phyloP scores from a whole-genome alignment of 768 basidiomycete genomes.

The Xerocomellus amylosporus region DNA sequence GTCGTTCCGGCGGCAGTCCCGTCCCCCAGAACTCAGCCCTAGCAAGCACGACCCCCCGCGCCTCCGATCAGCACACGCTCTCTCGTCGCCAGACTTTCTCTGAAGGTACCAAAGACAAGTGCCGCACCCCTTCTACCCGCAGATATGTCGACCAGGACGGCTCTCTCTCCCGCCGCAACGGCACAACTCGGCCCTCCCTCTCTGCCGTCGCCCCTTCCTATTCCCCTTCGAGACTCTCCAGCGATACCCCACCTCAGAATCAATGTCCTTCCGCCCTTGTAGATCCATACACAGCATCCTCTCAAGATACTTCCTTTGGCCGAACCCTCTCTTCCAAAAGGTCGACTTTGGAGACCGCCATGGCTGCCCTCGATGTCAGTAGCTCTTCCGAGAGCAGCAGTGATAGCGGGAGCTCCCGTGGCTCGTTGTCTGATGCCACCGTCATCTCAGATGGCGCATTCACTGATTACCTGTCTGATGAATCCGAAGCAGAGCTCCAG shows the following conservation, averaged over 20 bases:
- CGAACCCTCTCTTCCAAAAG: constrained; percentile 35
- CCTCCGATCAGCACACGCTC: constrained; percentile 40
- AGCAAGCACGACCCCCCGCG: constrained; percentile 31
- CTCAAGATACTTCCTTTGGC: constrained; percentile 33
- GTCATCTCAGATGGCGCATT: constrained; percentile 85
- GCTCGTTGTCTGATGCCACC: constrained; percentile 69
- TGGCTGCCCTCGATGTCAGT: constrained; percentile 38
- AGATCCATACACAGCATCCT: constrained; percentile 23
- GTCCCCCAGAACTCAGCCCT: constrained; percentile 24
- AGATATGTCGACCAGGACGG: constrained; percentile 57
- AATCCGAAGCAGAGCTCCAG: constrained; percentile 87
- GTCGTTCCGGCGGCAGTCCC: constrained; percentile 55
- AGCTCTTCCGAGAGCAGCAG: constrained; percentile 59
- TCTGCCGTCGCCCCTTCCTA: constrained; percentile 38
- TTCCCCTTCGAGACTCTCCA: constrained; percentile 21
- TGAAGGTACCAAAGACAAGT: constrained; percentile 54
- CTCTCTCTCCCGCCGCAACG: constrained; percentile 45
- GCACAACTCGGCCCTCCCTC: constrained; percentile 45
- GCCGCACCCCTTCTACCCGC: constrained; percentile 60
- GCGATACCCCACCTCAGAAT: constrained; percentile 18
- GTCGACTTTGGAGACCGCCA: constrained; percentile 37
- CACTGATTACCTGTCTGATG: constrained; percentile 88
- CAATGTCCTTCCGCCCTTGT: constrained; percentile 16
- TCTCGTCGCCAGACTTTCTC: constrained; percentile 49
- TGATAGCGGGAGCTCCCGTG: constrained; percentile 47